Conservation (phyloP, 257 asterid genomes). For the Fraxinus excelsior region DNA sequence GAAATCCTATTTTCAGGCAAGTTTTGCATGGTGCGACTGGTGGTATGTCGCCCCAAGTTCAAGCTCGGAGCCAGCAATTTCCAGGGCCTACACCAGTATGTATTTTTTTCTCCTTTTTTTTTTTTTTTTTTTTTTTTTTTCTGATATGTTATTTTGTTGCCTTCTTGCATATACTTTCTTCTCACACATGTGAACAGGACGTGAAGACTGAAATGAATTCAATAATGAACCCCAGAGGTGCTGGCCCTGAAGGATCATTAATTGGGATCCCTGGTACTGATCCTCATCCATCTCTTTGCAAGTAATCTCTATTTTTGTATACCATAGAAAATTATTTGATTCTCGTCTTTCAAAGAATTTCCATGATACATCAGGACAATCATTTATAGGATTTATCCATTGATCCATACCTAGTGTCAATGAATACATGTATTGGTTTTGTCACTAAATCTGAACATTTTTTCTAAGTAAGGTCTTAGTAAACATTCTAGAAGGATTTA, state of each 20-base stretch:
- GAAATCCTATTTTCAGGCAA: slow-evolving; percentile 55
- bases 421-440: background rate
- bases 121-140: too few species aligned
- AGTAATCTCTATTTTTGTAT: background rate
- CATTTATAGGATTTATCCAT: too few species aligned
- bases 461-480: background rate
- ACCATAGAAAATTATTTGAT: too few species aligned
- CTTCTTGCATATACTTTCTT: background rate
- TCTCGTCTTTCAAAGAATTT: too few species aligned
- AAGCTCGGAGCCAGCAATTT: slow-evolving; percentile 85
- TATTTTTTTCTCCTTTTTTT: too few species aligned
- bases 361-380: too few species aligned
- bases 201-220: slow-evolving; percentile 89
- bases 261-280: slow-evolving; percentile 83
- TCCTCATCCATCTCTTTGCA: slow-evolving; percentile 1
- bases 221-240: slow-evolving; percentile 74
- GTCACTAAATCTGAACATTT: slow-evolving; percentile 11
- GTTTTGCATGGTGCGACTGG: slow-evolving; percentile 79
- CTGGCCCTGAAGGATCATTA: slow-evolving; percentile 85
- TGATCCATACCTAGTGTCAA: background rate
- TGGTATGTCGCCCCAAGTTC: slow-evolving; percentile 91
- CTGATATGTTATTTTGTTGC: background rate
- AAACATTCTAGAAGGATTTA: slow-evolving; percentile 2
- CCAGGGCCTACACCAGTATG: slow-evolving; percentile 88
- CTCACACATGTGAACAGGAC: slow-evolving; percentile 51